Conservation (phyloP, 176 grass and related monocot species). For the Phoenix dactylifera region DNA sequence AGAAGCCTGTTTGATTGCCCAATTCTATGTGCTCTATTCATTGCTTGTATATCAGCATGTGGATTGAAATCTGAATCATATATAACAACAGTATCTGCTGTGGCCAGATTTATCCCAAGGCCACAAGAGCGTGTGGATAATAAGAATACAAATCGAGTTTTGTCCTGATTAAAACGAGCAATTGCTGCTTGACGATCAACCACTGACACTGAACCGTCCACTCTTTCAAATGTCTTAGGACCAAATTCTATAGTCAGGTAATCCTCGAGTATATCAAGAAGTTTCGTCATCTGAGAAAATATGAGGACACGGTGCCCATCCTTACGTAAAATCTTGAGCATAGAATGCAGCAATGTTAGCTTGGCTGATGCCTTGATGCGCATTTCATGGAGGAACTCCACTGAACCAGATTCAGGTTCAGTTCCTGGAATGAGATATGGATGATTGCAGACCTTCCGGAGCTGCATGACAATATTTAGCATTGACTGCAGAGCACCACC, state of each 20-base stretch:
- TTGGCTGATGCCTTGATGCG: conserved; percentile 98
- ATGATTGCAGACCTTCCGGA: conserved; percentile 99
- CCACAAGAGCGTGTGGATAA: conserved; percentile 95
- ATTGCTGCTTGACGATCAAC: conserved; percentile 79
- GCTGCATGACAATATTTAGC: conserved; percentile 98
- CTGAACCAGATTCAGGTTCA: conserved; percentile 85
- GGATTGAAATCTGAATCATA: conserved; percentile 99
- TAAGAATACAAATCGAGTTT: conserved; percentile 96
- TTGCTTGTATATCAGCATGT: conserved; percentile 99
- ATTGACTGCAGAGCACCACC: conserved; percentile 82
- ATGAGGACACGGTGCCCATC: conserved; percentile 95
- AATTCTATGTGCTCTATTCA: conserved; percentile 99
- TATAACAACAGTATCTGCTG: conserved; percentile 96
- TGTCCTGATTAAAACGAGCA: conserved; percentile 93
- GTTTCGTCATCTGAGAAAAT: conserved; percentile 99
- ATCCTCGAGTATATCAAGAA: conserved; percentile 99
- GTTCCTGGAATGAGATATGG: conserved; percentile 98
- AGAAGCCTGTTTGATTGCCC: conserved; percentile 94
- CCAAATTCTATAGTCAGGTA: conserved; percentile 79
- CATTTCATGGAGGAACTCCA: conserved; percentile 94
- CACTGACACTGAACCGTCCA: conserved; percentile 92
- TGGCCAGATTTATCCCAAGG: conserved; percentile 97
- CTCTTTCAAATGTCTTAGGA: conserved; percentile 81
- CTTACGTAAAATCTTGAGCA: conserved; percentile 77
- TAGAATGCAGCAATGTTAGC: conserved; percentile 72